A percentile compares a stretch with the other conserved stretches of the same genome.
phyloP scores from a whole-genome alignment of 345 rosid species.

The Boechera stricta region DNA sequence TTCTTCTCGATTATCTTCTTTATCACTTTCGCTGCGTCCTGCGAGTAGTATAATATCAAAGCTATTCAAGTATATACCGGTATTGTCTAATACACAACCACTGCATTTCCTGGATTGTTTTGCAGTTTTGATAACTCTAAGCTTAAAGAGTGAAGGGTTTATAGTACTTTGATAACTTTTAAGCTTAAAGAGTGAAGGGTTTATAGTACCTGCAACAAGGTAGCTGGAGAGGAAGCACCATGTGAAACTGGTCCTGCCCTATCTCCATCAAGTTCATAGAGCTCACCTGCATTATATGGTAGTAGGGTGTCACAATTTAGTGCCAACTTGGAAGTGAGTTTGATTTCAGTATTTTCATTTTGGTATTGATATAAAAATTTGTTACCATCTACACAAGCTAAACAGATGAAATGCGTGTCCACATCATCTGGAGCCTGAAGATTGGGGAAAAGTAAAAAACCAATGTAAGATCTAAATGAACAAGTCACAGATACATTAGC shows the following conservation, averaged over 20 bases:
- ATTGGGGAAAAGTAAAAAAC: background rate
- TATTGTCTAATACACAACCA: background rate
- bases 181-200: slow-evolving; percentile 10
- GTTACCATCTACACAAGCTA: slow-evolving; percentile 80
- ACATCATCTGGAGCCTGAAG: slow-evolving; percentile 73
- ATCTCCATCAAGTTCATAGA: slow-evolving; percentile 92
- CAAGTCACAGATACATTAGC: background rate
- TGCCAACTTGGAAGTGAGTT: background rate
- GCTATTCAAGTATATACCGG: background rate
- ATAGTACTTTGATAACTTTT: slow-evolving; percentile 40
- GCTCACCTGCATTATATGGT: slow-evolving; percentile 55
- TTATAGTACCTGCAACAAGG: slow-evolving; percentile 62
- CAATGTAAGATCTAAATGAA: slow-evolving; percentile 16
- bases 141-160: slow-evolving; percentile 7
- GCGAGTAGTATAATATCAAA: slow-evolving; percentile 25
- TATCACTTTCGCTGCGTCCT: slow-evolving; percentile 88
- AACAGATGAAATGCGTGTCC: slow-evolving; percentile 85
- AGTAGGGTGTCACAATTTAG: background rate
- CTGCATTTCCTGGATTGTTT: background rate
- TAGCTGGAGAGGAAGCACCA: slow-evolving; percentile 71
- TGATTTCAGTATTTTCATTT: background rate
- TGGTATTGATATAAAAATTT: background rate
- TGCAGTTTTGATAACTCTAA: background rate
- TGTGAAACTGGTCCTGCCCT: slow-evolving; percentile 77
- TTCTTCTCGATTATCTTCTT: slow-evolving; percentile 73